These are phyloP conservation scores for Rhododendron simsii DNA, from an alignment of 148 eudicot species.

Conservation along the genomic window DNA sequence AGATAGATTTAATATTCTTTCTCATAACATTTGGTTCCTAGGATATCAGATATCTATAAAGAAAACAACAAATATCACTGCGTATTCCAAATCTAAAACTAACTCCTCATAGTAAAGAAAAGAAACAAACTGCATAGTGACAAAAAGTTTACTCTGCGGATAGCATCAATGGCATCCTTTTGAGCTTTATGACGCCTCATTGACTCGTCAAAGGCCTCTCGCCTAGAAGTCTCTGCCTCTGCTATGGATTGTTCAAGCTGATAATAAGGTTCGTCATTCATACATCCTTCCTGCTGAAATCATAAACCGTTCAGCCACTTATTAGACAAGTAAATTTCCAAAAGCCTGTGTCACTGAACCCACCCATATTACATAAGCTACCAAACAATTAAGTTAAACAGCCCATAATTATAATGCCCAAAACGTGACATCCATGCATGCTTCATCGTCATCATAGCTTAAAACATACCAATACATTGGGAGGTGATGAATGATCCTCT, in stretches of 20 bases:
- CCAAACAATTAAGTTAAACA: not conserved
- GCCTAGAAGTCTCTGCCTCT: slow-evolving; percentile 54
- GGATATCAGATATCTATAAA: not conserved
- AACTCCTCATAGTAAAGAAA: not conserved
- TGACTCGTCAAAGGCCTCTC: slow-evolving; percentile 44
- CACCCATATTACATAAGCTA: not conserved
- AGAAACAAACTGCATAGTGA: not conserved
- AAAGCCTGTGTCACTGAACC: not conserved
- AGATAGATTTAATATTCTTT: slow-evolving; percentile 5
- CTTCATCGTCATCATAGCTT: not conserved
- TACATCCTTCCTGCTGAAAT: slow-evolving; percentile 42
- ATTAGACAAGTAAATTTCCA: not conserved
- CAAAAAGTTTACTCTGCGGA: slow-evolving; percentile 47
- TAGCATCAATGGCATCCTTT: slow-evolving; percentile 57
- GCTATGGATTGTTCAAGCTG: slow-evolving; percentile 61
- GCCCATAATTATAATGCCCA: not conserved
- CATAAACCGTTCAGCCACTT: not conserved
- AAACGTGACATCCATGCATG: not conserved
- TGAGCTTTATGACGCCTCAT: slow-evolving; percentile 63
- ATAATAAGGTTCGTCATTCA: slow-evolving; percentile 45
- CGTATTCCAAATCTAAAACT: not conserved
- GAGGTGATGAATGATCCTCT: slow-evolving; percentile 31
- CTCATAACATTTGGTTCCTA: not conserved
- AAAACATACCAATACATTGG: slow-evolving; percentile 44
- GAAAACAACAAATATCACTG: not conserved